Base-by-base conservation (phyloP, 352 stramenopile genomes). In the Peronospora tabacina region DNA sequence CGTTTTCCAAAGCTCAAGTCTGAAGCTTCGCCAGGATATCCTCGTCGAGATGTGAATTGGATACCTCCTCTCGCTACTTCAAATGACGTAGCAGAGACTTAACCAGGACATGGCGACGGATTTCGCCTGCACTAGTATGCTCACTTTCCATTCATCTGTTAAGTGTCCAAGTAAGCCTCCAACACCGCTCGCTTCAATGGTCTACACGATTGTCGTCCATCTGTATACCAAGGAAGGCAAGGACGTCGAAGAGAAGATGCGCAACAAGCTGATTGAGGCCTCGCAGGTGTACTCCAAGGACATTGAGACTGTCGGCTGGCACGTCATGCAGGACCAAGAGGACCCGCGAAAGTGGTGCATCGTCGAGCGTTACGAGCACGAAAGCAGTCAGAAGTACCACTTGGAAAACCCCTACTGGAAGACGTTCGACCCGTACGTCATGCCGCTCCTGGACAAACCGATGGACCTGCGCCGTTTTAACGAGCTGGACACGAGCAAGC, bases 251-350 rank as follows among this genome's bases (percentile, higher is more conserved):
- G 61, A 69, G 39, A 65, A 69, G 47, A 16, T 69, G 26, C 55
- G 55, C 50, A 65, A 58, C 61, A 69, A 69, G 38, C 47, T 69
- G 10, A 69, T 61, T 41, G 61, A 69, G 32, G 61, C 61, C 22
- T 69, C 61, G 37, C 61, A 69, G 34, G 47, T 58, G 45, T 69
- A 69, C 51, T 53, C 48, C 24, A 69, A 69, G 50, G 61, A 69
- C 35, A 52, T 46, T 13, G 61, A 66, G 55, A 55, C 44, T 46
- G 10, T 69, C 26, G 44, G 33, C 26, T 69, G 61, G 61, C 38
- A 65, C 47, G 55, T 66, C 22, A 65, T 69, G 60, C 60, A 68
- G 20, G 55, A 69, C 49, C 55, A 65, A 42, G 12, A 53, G 26
- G 60, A 69, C 32, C 41, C 55, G 36, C 55, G 55, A 50, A 69